Conservation (phyloP, 305 asterid genomes). For the Solanum hybrid region DNA sequence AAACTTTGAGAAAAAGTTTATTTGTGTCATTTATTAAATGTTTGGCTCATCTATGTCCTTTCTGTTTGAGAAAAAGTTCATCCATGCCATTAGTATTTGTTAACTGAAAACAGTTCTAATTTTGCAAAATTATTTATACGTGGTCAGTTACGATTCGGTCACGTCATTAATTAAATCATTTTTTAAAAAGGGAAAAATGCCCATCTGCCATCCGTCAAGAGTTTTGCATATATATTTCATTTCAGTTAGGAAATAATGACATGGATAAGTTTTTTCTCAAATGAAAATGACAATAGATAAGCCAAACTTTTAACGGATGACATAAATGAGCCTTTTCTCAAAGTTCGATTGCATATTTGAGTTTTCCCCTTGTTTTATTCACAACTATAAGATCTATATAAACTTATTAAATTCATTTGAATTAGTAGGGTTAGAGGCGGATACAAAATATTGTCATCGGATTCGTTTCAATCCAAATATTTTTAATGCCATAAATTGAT, state of each 20-base stretch:
- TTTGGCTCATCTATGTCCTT: not conserved
- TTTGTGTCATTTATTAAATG: too few species aligned
- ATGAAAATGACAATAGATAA: too few species aligned
- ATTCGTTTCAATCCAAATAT: too few species aligned
- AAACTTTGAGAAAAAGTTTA: not conserved
- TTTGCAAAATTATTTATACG: not conserved
- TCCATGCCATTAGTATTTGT: not conserved
- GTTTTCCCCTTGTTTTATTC: not conserved
- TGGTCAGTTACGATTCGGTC: not conserved
- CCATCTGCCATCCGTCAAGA: accelerated
- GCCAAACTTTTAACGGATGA: accelerated
- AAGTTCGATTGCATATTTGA: too few species aligned
- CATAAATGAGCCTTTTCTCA: not conserved
- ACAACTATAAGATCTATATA: accelerated
- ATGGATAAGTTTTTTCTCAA: not conserved
- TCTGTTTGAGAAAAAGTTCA: too few species aligned
- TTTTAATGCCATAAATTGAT: not conserved
- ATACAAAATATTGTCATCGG: not conserved
- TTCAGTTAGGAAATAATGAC: not conserved
- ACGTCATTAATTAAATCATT: not conserved
- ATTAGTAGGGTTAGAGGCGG: not conserved
- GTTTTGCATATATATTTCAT: accelerated
- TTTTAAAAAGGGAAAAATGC: not conserved
- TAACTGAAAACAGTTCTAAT: accelerated
- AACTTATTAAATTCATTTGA: not conserved